Evolutionary conservation across 108 stramenopile species (phyloP).

Genomic region (Skeletonema marinoi): DNA sequence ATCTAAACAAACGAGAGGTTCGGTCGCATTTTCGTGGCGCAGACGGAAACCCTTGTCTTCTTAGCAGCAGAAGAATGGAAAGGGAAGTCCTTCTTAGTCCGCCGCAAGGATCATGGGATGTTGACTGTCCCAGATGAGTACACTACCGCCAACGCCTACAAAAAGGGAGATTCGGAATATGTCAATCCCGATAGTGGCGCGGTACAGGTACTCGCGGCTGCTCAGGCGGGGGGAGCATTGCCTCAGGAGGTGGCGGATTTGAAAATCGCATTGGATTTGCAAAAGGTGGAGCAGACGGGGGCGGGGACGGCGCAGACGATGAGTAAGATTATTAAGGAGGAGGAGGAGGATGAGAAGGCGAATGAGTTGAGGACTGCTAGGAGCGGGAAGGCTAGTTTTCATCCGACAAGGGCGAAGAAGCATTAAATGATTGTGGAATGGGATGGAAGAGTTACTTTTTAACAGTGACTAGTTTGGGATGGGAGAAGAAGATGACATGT

Average conservation of each 20-base stretch:
- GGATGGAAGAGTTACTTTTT: no score
- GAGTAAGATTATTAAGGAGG: conserved; percentile 81
- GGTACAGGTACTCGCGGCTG: conserved; percentile 37
- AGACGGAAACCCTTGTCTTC: no score
- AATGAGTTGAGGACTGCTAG: conserved; percentile 49
- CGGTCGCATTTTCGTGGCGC: no score
- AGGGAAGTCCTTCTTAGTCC: conserved; percentile 40
- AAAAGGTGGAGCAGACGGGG: conserved; percentile 89
- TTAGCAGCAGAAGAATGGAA: conserved; percentile 15
- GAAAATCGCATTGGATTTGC: conserved; percentile 78
- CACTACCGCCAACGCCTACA: conserved; percentile 85
- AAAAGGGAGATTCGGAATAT: conserved; percentile 52
- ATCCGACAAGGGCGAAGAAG: conserved; percentile 51
- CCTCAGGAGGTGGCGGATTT: conserved; percentile 81
- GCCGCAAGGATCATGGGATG: conserved; percentile 89
- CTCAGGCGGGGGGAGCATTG: conserved; percentile 49
- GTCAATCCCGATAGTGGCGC: conserved; percentile 32
- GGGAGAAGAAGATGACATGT: no score
- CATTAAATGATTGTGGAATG: no score
- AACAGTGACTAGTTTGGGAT: no score
- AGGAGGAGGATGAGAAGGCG: conserved; percentile 53
- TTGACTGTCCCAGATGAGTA: conserved; percentile 84
- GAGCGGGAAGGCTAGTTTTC: conserved; percentile 48
- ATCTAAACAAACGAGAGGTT: no score
- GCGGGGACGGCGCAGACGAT: conserved; percentile 81